Evolutionary conservation across 2,329 filamentous ascomycete genomes (phyloP), one percentile per base, ranked within the genome.

Genomic region (Penicillium sp.): DNA sequence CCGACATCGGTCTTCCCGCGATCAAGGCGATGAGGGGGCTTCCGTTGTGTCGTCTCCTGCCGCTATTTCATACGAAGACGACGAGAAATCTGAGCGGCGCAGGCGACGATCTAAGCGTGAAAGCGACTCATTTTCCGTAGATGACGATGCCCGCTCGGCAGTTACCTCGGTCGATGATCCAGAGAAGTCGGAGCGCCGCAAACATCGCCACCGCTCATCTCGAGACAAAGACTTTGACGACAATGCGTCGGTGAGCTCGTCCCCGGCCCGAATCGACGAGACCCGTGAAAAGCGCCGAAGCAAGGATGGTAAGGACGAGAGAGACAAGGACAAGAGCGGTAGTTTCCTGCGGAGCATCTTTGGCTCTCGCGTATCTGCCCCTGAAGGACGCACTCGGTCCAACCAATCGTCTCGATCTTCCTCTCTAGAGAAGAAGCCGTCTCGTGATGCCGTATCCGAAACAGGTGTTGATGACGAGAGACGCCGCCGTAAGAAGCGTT

Each of bases 401-500:
- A 39, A 49, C 27, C 42, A 43, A 18, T 43, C 42, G 5, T 55
- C 51, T 32, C 57, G 53, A 4, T 60, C 62, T 43, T 57, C 62
- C 7, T 63, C 61, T 12, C 35, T 61, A 34, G 64, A 63, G 39
- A 65, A 62, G 39, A 56, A 47, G 26, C 49, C 55, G 12, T 59
- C 62, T 46, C 61, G 63, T 12, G 66, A 69, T 38, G 59, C 62
- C 8, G 60, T 66, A 46, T 71, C 70, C 9, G 68, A 71, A 52
- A 55, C 59, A 43, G 66, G 60, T 47, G 49, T 58, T 29, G 72
- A 73, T 13, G 64, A 66, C 11, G 59, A 63, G 27, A 71, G 72
- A 46, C 73, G 68, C 50, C 71, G 70, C 38, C 73, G 70, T 51
- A 70, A 70, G 53, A 74, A 76, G 58, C 73, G 67, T 62, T 57